Evolutionary conservation across 2,329 filamentous ascomycete species (phyloP).

Genomic region (Aspergillus cejpii): DNA sequence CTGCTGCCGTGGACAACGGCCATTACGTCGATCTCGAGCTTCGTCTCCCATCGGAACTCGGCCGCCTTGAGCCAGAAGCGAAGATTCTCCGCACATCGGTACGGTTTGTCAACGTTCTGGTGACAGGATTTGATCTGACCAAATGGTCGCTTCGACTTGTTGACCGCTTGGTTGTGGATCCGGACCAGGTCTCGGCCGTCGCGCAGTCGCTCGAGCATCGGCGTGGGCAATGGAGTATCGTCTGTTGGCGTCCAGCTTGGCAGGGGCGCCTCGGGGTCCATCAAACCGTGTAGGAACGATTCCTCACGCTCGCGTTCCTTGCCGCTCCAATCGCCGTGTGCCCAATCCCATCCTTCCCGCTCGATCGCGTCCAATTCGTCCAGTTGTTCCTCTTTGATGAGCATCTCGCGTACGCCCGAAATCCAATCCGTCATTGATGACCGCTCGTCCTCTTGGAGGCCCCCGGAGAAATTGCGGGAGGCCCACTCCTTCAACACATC

Average conservation of each 20-base stretch:
- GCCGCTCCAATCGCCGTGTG: slow-evolving; percentile 67
- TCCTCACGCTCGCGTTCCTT: slow-evolving; percentile 71
- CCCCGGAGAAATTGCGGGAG: slow-evolving; percentile 74
- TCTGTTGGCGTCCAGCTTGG: slow-evolving; percentile 62
- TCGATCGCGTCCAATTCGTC: slow-evolving; percentile 68
- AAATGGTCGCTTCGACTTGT: slow-evolving; percentile 77
- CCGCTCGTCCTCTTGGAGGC: slow-evolving; percentile 71
- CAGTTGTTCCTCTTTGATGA: slow-evolving; percentile 68
- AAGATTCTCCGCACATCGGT: slow-evolving; percentile 87
- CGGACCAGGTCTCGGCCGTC: slow-evolving; percentile 76
- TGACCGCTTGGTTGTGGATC: slow-evolving; percentile 83
- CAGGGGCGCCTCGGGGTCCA: slow-evolving; percentile 49
- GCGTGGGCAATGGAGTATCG: slow-evolving; percentile 45
- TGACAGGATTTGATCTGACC: slow-evolving; percentile 85
- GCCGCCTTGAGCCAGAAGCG: slow-evolving; percentile 95
- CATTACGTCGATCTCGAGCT: slow-evolving; percentile 75
- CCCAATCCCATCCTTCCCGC: slow-evolving; percentile 72
- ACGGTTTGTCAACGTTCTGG: slow-evolving; percentile 89
- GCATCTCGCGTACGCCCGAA: slow-evolving; percentile 65
- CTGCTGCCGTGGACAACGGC: slow-evolving; percentile 70
- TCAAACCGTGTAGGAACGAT: slow-evolving; percentile 72
- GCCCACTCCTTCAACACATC: slow-evolving; percentile 91
- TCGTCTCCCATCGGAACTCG: slow-evolving; percentile 85
- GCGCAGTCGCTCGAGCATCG: slow-evolving; percentile 66
- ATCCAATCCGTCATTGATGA: slow-evolving; percentile 74